Conservation (phyloP, 192 early-diverging fungal genomes). For the Chytriomyces sp. region DNA sequence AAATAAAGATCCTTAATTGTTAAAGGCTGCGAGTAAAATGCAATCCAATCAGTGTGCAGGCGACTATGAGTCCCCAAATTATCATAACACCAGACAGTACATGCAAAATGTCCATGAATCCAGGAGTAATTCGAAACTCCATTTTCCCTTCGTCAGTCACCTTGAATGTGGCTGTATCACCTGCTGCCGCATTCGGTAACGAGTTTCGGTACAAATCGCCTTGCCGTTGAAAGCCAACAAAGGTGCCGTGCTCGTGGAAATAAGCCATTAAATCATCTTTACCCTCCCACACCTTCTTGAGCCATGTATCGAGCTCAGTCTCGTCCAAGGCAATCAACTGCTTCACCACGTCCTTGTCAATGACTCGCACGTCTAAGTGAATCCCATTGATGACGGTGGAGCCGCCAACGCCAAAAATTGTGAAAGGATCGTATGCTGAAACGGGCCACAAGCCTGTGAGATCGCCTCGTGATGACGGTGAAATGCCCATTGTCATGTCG, state of each 20-base stretch:
- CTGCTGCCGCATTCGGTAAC: too few relatives aligned
- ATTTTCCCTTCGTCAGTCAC: too few relatives aligned
- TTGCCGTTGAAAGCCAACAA: too few relatives aligned
- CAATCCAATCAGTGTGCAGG: too few relatives aligned
- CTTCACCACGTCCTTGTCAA: not conserved
- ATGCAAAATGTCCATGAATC: too few relatives aligned
- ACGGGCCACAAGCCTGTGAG: not conserved
- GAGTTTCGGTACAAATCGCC: too few relatives aligned
- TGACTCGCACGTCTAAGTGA: not conserved
- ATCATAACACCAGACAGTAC: too few relatives aligned
- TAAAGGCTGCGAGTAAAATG: too few relatives aligned
- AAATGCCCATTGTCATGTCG: conserved; percentile 7
- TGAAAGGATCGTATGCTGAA: not conserved
- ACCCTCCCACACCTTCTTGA: conserved; percentile 6
- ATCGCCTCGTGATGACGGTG: not conserved
- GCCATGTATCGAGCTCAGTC: conserved; percentile 2
- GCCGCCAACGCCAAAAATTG: not conserved
- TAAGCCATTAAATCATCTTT: conserved; percentile 11
- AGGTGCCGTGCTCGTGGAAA: conserved; percentile 2
- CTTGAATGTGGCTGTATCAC: too few relatives aligned
- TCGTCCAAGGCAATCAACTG: not conserved
- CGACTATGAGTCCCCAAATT: too few relatives aligned
- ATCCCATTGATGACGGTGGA: not conserved
- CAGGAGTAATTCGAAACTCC: too few relatives aligned
- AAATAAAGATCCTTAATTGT: too few relatives aligned